Evolutionary conservation across 148 eudicot species (phyloP).

Genomic region (Limonium bicolor): DNA sequence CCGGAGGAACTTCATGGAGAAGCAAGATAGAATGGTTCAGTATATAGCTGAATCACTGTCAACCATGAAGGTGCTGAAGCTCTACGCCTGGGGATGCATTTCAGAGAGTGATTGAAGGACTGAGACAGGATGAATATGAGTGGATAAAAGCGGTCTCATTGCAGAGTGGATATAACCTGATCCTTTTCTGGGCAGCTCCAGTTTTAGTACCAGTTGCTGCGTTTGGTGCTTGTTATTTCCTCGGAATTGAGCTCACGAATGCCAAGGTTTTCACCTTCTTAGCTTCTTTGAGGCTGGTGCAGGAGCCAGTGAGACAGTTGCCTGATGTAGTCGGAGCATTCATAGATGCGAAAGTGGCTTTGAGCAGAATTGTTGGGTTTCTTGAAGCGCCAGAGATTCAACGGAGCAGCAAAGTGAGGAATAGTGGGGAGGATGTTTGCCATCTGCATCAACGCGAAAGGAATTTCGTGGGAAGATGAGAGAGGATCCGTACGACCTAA

Average conservation of each 20-base stretch:
- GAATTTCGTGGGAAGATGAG: conserved; percentile 10
- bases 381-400: conserved; percentile 23
- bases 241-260: conserved; percentile 10
- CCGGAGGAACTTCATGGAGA: conserved; percentile 37
- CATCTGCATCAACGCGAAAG: conserved; percentile 2
- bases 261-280: conserved; percentile 24
- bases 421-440: background rate
- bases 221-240: conserved; percentile 20
- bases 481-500: background rate
- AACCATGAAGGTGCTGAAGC: conserved; percentile 40
- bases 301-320: conserved; percentile 21
- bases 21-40: conserved; percentile 36
- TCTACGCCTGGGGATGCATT: conserved; percentile 31
- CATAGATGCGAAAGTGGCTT: conserved; percentile 20
- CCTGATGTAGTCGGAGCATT: conserved; percentile 21
- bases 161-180: conserved; percentile 12
- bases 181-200: conserved; percentile 18
- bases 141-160: conserved; percentile 4
- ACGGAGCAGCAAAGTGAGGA: background rate
- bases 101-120: conserved; percentile 12
- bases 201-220: conserved; percentile 15
- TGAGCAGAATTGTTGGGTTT: conserved; percentile 16
- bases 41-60: conserved; percentile 38
- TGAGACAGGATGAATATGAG: conserved; percentile 13
- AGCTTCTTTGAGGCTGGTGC: conserved; percentile 19